phyloP scores from a whole-genome alignment of 805 yeast species.

The Candida khao-thaluensis region DNA sequence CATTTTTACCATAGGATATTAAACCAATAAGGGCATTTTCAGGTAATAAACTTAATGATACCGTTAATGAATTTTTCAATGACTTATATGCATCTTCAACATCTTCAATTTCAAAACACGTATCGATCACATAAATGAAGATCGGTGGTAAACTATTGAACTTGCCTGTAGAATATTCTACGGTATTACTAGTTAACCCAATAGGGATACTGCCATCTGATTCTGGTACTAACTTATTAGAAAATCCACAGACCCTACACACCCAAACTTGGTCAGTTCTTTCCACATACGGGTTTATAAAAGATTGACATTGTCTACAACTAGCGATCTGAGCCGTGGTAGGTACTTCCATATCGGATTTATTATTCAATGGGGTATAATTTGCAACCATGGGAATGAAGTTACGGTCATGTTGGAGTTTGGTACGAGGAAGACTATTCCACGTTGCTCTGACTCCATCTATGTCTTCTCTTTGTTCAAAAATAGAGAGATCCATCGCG shows the following conservation, averaged over 20 bases:
- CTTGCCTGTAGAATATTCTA: conserved; percentile 80
- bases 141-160: conserved; percentile 85
- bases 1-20: conserved; percentile 86
- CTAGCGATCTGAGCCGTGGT: conserved; percentile 42
- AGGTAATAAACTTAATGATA: conserved; percentile 77
- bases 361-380: conserved; percentile 87
- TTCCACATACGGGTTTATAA: conserved; percentile 85
- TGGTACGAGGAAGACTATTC: conserved; percentile 82
- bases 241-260: conserved; percentile 76
- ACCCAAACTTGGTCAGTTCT: conserved; percentile 72
- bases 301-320: conserved; percentile 65
- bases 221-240: conserved; percentile 63
- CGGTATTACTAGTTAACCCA: conserved; percentile 74
- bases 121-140: conserved; percentile 79
- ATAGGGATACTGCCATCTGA: conserved; percentile 47
- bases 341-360: conserved; percentile 65
- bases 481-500: conserved; percentile 1
- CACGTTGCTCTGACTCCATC: conserved; percentile 49
- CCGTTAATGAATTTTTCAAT: conserved; percentile 66
- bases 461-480: conserved; percentile 45
- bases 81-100: conserved; percentile 84
- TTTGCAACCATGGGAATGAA: conserved; percentile 93
- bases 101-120: conserved; percentile 56
- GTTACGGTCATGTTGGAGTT: conserved; percentile 84
- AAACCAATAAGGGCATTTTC: conserved; percentile 87